Evolutionary conservation across 1,139 yeast species (phyloP).

Genomic region (Ashbya aceris): DNA sequence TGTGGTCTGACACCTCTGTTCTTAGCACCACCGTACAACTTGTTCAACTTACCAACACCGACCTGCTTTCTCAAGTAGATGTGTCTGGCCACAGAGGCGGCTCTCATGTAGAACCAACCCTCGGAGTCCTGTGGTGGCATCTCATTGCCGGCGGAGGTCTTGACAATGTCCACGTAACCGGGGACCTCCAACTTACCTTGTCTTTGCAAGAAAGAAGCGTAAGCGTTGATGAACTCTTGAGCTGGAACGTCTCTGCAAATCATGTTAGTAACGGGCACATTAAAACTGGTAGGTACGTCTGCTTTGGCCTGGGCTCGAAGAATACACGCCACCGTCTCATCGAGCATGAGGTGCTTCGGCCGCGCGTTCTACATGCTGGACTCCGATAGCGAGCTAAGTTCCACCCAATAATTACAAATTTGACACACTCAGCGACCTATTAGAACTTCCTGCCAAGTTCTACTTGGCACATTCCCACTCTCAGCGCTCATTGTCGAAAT

Average conservation of each 20-base stretch:
- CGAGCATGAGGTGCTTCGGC: no score
- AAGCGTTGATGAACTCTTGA: constrained; percentile 98
- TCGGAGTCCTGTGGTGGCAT: constrained; percentile 99
- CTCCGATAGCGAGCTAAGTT: no score
- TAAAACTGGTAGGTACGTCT: not conserved
- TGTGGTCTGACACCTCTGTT: constrained; percentile 99
- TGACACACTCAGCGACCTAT: no score
- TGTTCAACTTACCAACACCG: constrained; percentile 99
- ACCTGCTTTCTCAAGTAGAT: constrained; percentile 98
- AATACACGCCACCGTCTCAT: no score
- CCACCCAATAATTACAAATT: no score
- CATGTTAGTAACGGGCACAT: constrained; percentile 23
- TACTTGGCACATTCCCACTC: no score
- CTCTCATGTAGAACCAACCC: constrained; percentile 99
- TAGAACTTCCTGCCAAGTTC: no score
- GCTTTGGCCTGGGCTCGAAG: no score
- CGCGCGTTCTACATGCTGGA: no score
- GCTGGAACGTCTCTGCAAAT: constrained; percentile 95
- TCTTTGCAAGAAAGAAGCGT: constrained; percentile 99
- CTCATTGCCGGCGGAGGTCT: constrained; percentile 98
- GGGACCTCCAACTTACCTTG: constrained; percentile 99
- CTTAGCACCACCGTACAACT: constrained; percentile 97
- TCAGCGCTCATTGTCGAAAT: no score
- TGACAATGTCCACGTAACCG: constrained; percentile 99
- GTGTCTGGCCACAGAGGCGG: constrained; percentile 99